Percentiles rank a stretch among this genome's conserved stretches.
Evolutionary conservation across 352 stramenopile genomes (phyloP).

Genomic region (Thalassiosira mediterranea): DNA sequence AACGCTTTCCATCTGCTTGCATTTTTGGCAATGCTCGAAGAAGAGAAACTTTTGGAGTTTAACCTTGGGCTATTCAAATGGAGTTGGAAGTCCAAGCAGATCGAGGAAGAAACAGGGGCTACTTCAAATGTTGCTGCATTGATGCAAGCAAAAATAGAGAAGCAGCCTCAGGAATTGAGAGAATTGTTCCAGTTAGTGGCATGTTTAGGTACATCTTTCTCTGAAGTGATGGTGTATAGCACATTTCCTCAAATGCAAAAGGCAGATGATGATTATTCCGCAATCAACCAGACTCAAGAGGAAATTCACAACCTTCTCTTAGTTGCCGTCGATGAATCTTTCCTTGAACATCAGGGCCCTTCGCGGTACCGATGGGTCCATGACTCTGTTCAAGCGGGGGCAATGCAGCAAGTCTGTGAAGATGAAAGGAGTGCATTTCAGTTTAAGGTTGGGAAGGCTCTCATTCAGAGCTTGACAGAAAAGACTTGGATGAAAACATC

Average conservation of each 20-base stretch:
- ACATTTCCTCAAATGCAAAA: background rate
- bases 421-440: background rate
- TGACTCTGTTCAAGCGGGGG: background rate
- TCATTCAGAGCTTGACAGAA: background rate
- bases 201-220: background rate
- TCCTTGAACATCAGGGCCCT: background rate
- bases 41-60: conserved; percentile 13
- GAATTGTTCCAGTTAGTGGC: background rate
- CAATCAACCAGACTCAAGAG: background rate
- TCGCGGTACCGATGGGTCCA: conserved; percentile 1
- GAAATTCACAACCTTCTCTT: background rate
- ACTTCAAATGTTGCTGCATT: conserved; percentile 11
- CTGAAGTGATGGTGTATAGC: background rate
- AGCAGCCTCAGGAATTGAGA: background rate
- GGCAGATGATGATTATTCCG: background rate
- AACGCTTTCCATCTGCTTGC: conserved; percentile 28
- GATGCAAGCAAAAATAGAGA: background rate
- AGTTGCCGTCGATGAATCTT: background rate
- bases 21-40: conserved; percentile 31
- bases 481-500: conserved; percentile 9
- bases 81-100: conserved; percentile 16
- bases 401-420: background rate
- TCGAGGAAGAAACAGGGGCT: conserved; percentile 15
- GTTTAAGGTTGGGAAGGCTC: background rate
- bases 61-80: conserved; percentile 30